These are phyloP conservation scores for Elsinoe fawcettii DNA, from an alignment of 2,329 filamentous ascomycete genomes.

Conservation along the genomic window DNA sequence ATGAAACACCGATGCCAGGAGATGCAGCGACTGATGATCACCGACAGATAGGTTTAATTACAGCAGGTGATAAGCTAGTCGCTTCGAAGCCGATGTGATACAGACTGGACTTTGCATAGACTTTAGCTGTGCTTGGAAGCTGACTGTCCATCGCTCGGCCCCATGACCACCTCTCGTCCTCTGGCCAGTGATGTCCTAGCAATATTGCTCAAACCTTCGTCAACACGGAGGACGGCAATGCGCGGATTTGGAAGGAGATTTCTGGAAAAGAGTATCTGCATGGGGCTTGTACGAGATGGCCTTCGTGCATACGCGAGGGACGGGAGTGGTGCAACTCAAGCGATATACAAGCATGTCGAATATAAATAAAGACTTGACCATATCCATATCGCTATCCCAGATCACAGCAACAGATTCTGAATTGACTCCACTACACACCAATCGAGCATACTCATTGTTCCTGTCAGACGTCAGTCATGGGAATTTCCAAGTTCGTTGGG, in stretches of 20 bases:
- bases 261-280: neutral
- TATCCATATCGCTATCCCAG: neutral
- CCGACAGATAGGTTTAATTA: neutral
- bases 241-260: conserved; percentile 7
- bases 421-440: too few species aligned
- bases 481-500: conserved; percentile 5
- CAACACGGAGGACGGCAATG: neutral
- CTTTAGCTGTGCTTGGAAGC: conserved; percentile 12
- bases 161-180: neutral
- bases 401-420: conserved; percentile 1
- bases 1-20: neutral
- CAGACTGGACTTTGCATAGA: neutral
- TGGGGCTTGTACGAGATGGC: neutral
- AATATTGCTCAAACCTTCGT: neutral
- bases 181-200: neutral
- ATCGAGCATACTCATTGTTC: too few species aligned
- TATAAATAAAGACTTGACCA: conserved; percentile 1
- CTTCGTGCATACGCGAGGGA: neutral
- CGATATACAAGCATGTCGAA: too few species aligned
- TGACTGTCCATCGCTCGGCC: neutral
- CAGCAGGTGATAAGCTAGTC: conserved; percentile 4
- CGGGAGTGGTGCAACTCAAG: neutral
- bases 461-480: neutral
- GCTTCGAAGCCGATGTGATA: neutral
- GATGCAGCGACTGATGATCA: neutral